Conservation (phyloP, 805 yeast species). For the Cyberlindnera meyerae region DNA sequence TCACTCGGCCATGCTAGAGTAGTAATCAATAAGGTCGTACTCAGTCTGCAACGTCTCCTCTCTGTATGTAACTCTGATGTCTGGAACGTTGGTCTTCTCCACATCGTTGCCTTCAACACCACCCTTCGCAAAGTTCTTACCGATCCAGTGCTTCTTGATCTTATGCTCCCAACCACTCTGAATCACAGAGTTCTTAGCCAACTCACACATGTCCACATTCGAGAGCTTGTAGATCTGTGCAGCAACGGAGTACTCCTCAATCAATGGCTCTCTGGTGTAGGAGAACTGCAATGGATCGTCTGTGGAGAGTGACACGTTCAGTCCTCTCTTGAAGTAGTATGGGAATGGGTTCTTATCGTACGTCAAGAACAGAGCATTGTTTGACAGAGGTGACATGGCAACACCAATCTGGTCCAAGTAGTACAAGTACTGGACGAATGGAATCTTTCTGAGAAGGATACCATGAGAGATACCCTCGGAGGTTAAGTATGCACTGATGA, state of each 20-base stretch:
- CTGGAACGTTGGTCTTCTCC: slow-evolving; percentile 93
- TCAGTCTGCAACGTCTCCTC: slow-evolving; percentile 73
- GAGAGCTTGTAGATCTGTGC: slow-evolving; percentile 95
- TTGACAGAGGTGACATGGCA: slow-evolving; percentile 97
- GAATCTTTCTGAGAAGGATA: slow-evolving; percentile 85
- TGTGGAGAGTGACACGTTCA: slow-evolving; percentile 90
- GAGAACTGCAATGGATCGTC: slow-evolving; percentile 98
- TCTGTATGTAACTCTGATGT: slow-evolving; percentile 78
- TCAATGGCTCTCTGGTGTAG: slow-evolving; percentile 93
- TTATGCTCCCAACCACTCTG: slow-evolving; percentile 93
- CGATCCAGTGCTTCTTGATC: slow-evolving; percentile 90
- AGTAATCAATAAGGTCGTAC: slow-evolving; percentile 60
- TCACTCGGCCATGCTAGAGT: slow-evolving; percentile 30
- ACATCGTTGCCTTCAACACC: slow-evolving; percentile 84
- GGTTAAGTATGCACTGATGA: slow-evolving; percentile 81
- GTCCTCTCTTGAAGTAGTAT: slow-evolving; percentile 83
- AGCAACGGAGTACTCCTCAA: slow-evolving; percentile 97
- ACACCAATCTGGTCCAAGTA: slow-evolving; percentile 93
- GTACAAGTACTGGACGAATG: slow-evolving; percentile 89
- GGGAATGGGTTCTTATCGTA: slow-evolving; percentile 97
- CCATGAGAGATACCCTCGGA: slow-evolving; percentile 96
- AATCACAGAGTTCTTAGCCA: slow-evolving; percentile 85
- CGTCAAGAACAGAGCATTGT: slow-evolving; percentile 91
- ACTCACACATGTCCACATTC: slow-evolving; percentile 94
- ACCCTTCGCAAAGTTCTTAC: slow-evolving; percentile 49